A percentile compares a stretch with the other conserved stretches of the same genome.
phyloP scores from a whole-genome alignment of 2,329 filamentous ascomycete genomes.

The Fusarium sp. region DNA sequence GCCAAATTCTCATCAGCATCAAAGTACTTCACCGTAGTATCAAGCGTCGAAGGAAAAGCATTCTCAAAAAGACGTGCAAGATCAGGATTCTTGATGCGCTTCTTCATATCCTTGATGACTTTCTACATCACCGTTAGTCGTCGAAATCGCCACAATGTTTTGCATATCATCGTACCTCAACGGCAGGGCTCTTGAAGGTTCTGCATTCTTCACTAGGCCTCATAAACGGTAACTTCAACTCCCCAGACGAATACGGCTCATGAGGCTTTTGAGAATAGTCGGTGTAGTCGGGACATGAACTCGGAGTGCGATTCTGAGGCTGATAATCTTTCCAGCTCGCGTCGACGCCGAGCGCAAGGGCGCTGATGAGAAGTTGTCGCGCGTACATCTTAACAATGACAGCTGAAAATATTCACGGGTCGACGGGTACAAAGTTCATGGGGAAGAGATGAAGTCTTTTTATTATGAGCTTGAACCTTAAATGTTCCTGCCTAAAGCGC shows the following conservation, averaged over 20 bases:
- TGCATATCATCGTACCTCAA: background rate
- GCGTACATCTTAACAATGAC: background rate
- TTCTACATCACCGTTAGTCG: background rate
- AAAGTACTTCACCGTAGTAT: conserved; percentile 30
- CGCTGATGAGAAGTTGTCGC: background rate
- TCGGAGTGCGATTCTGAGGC: conserved; percentile 10
- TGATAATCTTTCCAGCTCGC: conserved; percentile 16
- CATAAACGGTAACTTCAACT: conserved; percentile 18
- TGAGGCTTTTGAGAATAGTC: conserved; percentile 15
- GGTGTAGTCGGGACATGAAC: conserved; percentile 23
- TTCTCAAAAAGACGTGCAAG: conserved; percentile 29
- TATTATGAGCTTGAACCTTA: background rate
- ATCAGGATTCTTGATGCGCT: conserved; percentile 20
- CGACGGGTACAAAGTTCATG: background rate
- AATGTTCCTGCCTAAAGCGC: background rate
- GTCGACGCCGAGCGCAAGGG: background rate
- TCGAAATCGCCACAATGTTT: rapidly evolving
- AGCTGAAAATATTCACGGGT: background rate
- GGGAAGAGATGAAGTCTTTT: background rate
- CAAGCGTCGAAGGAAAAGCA: conserved; percentile 11
- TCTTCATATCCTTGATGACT: conserved; percentile 24
- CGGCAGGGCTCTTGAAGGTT: conserved; percentile 22
- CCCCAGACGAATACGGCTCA: background rate
- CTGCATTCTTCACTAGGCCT: conserved; percentile 27
- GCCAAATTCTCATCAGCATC: conserved; percentile 10